These are phyloP conservation scores for Eimeria maxima DNA, from an alignment of 169 alveolate species.

Conservation along the genomic window DNA sequence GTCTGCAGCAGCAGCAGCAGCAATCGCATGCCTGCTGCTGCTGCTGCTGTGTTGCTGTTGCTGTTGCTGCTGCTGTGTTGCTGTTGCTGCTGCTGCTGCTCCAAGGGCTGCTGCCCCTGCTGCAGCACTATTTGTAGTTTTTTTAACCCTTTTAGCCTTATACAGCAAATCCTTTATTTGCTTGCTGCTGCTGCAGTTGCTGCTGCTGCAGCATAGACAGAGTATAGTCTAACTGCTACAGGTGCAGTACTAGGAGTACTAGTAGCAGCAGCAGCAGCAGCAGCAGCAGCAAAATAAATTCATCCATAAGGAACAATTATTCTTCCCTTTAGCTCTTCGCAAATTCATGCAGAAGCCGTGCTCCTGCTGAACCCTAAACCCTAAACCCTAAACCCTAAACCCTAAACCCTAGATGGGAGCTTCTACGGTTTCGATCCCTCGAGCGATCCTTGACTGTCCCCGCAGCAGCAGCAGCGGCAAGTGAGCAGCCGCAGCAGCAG, in stretches of 20 bases:
- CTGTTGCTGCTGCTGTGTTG: no score
- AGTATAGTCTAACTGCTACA: background rate
- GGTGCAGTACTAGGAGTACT: background rate
- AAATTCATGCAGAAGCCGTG: background rate
- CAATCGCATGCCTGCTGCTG: no score
- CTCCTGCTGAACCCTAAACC: no score
- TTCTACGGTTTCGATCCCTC: no score
- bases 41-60: no score
- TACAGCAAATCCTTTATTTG: background rate
- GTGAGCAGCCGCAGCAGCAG: background rate
- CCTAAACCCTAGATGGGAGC: no score
- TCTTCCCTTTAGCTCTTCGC: background rate
- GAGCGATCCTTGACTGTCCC: background rate
- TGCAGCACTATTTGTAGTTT: no score
- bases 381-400: no score
- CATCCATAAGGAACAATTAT: background rate
- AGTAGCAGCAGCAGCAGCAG: constrained; percentile 47
- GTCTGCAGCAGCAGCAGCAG: no score
- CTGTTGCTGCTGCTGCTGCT: no score
- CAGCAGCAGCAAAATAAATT: background rate
- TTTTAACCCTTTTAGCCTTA: background rate
- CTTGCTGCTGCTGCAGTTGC: constrained; percentile 3
- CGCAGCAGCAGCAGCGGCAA: constrained; percentile 26
- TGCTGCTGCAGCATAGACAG: no score
- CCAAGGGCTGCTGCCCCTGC: background rate